Evolutionary conservation across 345 rosid species (phyloP), one percentile per base, ranked within the genome.

Genomic region (Linum trigynum): DNA sequence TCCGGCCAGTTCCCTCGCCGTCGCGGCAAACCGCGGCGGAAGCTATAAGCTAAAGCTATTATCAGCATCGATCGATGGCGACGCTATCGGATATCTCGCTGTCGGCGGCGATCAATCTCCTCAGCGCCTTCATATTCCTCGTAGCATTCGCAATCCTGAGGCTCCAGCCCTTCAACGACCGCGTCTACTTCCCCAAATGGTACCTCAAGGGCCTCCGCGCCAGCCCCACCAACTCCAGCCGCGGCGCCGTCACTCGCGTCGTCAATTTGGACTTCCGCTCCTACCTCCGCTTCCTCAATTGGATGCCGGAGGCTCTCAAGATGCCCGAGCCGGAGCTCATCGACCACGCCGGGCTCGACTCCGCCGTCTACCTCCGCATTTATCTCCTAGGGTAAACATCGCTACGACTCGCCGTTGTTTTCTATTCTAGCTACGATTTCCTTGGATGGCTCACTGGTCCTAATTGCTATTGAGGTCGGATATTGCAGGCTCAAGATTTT

Each of bases 181-280:
- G 98, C 72, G 96, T 92, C 40, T 92, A 92, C 77, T 92, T 92
- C 69, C 86, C 98, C 0, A 92, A 92, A 82, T 92, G 98, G 98
- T 92, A 92, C 71, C 88, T 92, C 41, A 90, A 76, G 73, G 85
- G 97, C 53, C 75, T 86, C 77, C 78, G 98, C 63, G 80, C 63
- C 74, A 86, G 90, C 68, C 96, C 99, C 35, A 58, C 86, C 0
- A 80, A 62, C 56, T 62, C 79, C 3, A 88, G 96, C 9, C 14
- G 53, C 37, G 80, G 92, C 0, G 80, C 81, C 63, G 84, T 71
- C 4, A 66, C 73, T 14, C 78, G 80, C 69, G 82, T 92, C 76
- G 84, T 94, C 65, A 94, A 90, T 70, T 64, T 94, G 68, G 95
- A 94, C 64, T 79, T 66, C 48, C 74, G 86, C 61, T 72, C 97